Percentiles rank a stretch among this genome's conserved stretches.
These are phyloP conservation scores for Dioszegia crocea DNA, from an alignment of 768 basidiomycete genomes.

Conservation along the genomic window DNA sequence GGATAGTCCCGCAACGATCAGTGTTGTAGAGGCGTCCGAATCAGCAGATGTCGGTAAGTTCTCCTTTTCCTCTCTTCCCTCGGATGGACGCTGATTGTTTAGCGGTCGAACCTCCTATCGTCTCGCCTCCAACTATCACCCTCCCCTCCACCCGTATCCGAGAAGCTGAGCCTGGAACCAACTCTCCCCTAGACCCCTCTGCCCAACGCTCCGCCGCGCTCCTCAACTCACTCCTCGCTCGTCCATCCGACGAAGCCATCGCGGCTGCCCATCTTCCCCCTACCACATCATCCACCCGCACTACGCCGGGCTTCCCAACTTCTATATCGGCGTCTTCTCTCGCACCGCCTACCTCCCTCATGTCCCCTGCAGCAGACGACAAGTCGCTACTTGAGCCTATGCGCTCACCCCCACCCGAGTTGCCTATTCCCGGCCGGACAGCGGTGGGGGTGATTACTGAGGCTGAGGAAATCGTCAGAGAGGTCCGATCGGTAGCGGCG, in stretches of 20 bases:
- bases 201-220: background rate
- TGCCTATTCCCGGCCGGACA: background rate
- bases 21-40: background rate
- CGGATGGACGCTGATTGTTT: background rate
- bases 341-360: background rate
- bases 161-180: background rate
- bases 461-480: background rate
- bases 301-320: background rate
- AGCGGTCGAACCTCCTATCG: too few species aligned
- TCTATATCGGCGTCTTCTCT: background rate
- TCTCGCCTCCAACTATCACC: too few species aligned
- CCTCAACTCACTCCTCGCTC: conserved; percentile 2
- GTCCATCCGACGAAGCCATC: background rate
- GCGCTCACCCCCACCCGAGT: background rate
- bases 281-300: background rate
- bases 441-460: background rate
- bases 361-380: conserved; percentile 7
- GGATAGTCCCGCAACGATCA: background rate
- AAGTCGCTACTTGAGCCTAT: conserved; percentile 4
- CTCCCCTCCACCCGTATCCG: too few species aligned
- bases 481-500: background rate
- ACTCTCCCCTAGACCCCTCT: background rate
- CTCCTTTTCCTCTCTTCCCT: background rate
- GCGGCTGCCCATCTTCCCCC: background rate
- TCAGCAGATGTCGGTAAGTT: background rate